Conservation (phyloP, 257 asterid genomes). For the Ilex asprella region DNA sequence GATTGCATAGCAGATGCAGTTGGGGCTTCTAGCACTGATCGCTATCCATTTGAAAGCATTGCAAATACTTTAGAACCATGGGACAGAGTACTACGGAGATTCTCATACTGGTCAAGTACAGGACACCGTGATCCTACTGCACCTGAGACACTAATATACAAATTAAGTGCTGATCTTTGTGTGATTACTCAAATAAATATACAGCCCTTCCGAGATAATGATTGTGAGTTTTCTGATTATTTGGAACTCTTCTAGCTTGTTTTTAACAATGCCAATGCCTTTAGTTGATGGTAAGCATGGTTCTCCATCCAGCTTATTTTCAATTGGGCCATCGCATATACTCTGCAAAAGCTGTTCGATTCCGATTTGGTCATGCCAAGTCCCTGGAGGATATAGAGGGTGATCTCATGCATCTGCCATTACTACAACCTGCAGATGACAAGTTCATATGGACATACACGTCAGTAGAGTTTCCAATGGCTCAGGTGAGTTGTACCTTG, state of each 20-base stretch:
- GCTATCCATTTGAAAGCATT: slow-evolving; percentile 60
- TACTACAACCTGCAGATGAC: slow-evolving; percentile 53
- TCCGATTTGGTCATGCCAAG: slow-evolving; percentile 63
- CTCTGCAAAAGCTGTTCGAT: slow-evolving; percentile 62
- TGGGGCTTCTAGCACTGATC: slow-evolving; percentile 76
- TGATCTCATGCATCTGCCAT: slow-evolving; percentile 25
- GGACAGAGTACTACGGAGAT: slow-evolving; percentile 34
- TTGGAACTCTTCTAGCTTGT: slow-evolving; percentile 5
- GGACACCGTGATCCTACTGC: slow-evolving; percentile 61
- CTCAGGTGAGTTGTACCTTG: slow-evolving; percentile 38
- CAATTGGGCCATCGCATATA: slow-evolving; percentile 63
- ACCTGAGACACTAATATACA: slow-evolving; percentile 66
- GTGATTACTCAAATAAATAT: slow-evolving; percentile 58
- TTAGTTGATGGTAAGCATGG: slow-evolving; percentile 5
- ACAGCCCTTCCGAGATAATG: slow-evolving; percentile 76
- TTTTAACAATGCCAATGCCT: background rate
- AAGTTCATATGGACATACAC: slow-evolving; percentile 72
- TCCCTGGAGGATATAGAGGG: slow-evolving; percentile 20
- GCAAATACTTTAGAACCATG: slow-evolving; percentile 54
- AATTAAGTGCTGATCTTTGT: slow-evolving; percentile 53
- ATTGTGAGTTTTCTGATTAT: background rate
- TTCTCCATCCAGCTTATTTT: slow-evolving; percentile 54
- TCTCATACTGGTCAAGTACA: slow-evolving; percentile 84
- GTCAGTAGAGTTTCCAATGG: slow-evolving; percentile 62
- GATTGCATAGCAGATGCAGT: slow-evolving; percentile 58